These are phyloP conservation scores for Populus simonii DNA, from an alignment of 345 rosid genomes.

Conservation along the genomic window DNA sequence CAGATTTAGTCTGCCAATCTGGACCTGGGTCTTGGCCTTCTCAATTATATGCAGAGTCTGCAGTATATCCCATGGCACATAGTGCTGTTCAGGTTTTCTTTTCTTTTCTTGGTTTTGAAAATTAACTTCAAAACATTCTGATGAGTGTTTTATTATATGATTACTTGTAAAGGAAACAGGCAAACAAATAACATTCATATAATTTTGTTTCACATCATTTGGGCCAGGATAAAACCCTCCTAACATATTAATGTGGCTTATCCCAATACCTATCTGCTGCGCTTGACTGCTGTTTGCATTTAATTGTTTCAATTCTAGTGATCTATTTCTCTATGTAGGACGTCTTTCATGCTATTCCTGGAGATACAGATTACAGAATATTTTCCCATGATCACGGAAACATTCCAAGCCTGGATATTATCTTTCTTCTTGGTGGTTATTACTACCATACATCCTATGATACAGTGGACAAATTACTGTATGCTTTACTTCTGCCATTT, in stretches of 20 bases:
- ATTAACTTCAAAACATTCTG: constrained; percentile 9
- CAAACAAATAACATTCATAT: not conserved
- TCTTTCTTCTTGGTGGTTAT: constrained; percentile 94
- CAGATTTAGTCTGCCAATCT: constrained; percentile 98
- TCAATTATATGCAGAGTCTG: constrained; percentile 76
- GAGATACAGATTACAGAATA: constrained; percentile 94
- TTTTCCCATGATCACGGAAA: constrained; percentile 84
- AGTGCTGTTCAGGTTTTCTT: constrained; percentile 93
- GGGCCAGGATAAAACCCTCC: not conserved
- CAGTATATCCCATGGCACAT: constrained; percentile 86
- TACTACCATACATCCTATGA: constrained; percentile 95
- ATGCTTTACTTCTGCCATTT: constrained; percentile 61
- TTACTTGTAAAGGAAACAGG: not conserved
- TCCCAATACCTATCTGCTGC: not conserved
- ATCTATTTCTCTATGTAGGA: constrained; percentile 46
- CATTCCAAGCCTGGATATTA: constrained; percentile 95
- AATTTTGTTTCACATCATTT: not conserved
- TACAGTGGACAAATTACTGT: constrained; percentile 93
- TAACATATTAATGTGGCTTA: not conserved
- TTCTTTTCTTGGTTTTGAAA: constrained; percentile 6
- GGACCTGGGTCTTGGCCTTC: constrained; percentile 98
- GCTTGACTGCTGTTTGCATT: not conserved
- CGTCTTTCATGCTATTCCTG: constrained; percentile 85
- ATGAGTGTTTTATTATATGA: constrained; percentile 7
- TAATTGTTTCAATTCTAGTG: not conserved